Percentiles rank a stretch among this genome's conserved stretches.
These are phyloP conservation scores for Ophiostoma ips DNA, from an alignment of 2,329 filamentous ascomycete species.

Conservation along the genomic window DNA sequence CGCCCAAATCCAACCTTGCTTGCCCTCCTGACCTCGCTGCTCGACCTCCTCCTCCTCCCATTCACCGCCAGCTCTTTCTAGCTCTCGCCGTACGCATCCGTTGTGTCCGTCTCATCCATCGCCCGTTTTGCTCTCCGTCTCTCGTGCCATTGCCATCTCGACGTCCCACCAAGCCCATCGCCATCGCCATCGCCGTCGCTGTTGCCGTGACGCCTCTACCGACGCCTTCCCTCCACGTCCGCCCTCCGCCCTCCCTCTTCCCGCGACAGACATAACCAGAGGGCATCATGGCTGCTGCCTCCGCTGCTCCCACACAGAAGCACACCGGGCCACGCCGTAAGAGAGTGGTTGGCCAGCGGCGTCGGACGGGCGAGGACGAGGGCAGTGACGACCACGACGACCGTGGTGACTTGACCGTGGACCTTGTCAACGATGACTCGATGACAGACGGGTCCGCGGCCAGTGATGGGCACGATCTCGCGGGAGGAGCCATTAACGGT, in stretches of 20 bases:
- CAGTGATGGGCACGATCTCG: slow-evolving; percentile 43
- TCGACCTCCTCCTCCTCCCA: not conserved
- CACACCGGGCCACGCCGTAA: slow-evolving; percentile 36
- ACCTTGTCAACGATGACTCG: slow-evolving; percentile 48
- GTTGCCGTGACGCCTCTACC: not conserved
- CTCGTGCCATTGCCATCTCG: not conserved
- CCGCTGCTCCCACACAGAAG: slow-evolving; percentile 5
- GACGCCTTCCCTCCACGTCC: not conserved
- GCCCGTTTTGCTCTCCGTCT: not conserved
- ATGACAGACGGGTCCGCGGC: slow-evolving; percentile 48
- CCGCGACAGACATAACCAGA: not conserved
- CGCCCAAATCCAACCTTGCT: too few relatives aligned
- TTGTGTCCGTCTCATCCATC: not conserved
- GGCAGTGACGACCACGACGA: slow-evolving; percentile 49
- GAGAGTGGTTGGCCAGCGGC: slow-evolving; percentile 52
- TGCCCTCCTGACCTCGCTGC: not conserved
- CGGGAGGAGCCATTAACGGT: slow-evolving; percentile 37
- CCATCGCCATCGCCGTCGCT: not conserved
- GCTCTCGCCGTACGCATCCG: not conserved
- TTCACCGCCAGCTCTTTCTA: not conserved
- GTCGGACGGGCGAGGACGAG: slow-evolving; percentile 51
- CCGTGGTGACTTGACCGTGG: slow-evolving; percentile 29
- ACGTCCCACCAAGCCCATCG: not conserved
- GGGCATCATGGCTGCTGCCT: slow-evolving; percentile 10
- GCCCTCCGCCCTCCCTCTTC: not conserved